These are phyloP conservation scores for Scutellaria baicalensis DNA, from an alignment of 257 asterid species.

Conservation along the genomic window DNA sequence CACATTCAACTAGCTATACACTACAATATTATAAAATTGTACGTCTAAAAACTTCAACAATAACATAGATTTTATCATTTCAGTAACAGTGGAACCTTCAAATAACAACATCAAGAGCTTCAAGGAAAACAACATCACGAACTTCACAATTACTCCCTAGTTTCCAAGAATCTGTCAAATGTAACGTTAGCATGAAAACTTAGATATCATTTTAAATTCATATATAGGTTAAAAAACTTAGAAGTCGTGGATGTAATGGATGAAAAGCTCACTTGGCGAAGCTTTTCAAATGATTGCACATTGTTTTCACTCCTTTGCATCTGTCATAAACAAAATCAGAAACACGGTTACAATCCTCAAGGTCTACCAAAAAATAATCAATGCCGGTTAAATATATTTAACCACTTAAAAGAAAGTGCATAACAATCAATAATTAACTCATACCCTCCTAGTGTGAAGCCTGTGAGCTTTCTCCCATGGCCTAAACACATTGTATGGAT, in stretches of 20 bases:
- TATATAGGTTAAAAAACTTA: too few relatives aligned
- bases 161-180: too few relatives aligned
- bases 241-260: slow-evolving; percentile 1
- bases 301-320: slow-evolving; percentile 99
- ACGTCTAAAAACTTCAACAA: too few relatives aligned
- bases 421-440: slow-evolving; percentile 21
- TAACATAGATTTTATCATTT: too few relatives aligned
- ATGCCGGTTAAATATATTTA: neutral
- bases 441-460: slow-evolving; percentile 98
- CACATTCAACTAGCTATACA: too few relatives aligned
- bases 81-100: too few relatives aligned
- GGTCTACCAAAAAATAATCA: neutral
- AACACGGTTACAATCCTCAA: neutral
- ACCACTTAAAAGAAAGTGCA: slow-evolving; percentile 9
- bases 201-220: too few relatives aligned
- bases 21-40: too few relatives aligned
- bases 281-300: slow-evolving; percentile 96
- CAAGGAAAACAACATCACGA: too few relatives aligned
- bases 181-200: too few relatives aligned
- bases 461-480: slow-evolving; percentile 99
- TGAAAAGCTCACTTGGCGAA: slow-evolving; percentile 75
- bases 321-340: slow-evolving; percentile 29
- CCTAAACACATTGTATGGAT: slow-evolving; percentile 95
- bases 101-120: too few relatives aligned
- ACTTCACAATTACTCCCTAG: too few relatives aligned